phyloP scores from a whole-genome alignment of 441 rosid species.

The Sinapis alba region DNA sequence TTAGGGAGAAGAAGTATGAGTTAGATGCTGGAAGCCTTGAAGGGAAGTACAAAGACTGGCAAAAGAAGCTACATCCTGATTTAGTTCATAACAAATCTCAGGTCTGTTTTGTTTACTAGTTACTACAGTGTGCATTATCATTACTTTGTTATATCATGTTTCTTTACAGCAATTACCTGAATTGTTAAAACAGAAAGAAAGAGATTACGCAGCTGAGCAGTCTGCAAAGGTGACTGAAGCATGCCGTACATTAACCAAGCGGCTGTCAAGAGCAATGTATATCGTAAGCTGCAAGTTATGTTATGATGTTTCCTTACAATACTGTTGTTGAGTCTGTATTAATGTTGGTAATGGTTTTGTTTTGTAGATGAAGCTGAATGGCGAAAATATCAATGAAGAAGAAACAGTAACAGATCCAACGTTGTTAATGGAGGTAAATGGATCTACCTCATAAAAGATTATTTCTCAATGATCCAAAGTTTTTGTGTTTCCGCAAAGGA shows the following conservation, averaged over 20 bases:
- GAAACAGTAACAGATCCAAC: conserved; percentile 82
- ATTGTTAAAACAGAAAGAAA: conserved; percentile 59
- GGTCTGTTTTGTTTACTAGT: conserved; percentile 47
- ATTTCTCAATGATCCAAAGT: background rate
- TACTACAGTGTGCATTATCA: background rate
- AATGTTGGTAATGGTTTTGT: background rate
- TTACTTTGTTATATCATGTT: background rate
- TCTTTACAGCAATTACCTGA: background rate
- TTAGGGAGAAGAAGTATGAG: conserved; percentile 70
- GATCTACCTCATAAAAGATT: background rate
- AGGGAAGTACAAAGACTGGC: conserved; percentile 83
- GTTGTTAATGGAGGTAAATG: conserved; percentile 71
- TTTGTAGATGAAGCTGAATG: conserved; percentile 74
- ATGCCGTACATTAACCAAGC: conserved; percentile 62
- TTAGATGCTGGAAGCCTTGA: conserved; percentile 60
- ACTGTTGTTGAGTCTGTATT: background rate
- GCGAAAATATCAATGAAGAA: conserved; percentile 75
- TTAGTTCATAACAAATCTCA: conserved; percentile 88
- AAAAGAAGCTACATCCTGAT: conserved; percentile 95
- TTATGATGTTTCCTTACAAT: background rate
- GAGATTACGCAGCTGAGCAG: conserved; percentile 84
- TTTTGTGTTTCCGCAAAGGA: background rate
- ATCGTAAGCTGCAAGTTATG: conserved; percentile 52
- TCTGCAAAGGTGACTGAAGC: conserved; percentile 90
- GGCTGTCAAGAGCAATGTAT: conserved; percentile 78